Conservation (phyloP, 2,329 filamentous ascomycete species). For the Lasiodiplodia gonubiensis region DNA sequence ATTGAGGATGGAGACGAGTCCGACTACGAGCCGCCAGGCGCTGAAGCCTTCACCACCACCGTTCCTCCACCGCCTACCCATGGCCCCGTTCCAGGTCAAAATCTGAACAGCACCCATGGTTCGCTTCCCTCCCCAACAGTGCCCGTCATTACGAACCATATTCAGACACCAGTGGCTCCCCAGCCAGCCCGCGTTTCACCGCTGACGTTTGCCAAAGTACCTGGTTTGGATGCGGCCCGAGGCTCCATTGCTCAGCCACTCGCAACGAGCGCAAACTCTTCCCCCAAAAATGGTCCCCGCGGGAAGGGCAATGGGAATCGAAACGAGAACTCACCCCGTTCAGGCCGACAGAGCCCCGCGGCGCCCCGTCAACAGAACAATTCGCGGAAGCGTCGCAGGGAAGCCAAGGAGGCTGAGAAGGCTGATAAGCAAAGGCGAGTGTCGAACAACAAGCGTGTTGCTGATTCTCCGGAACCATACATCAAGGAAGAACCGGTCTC, state of each 20-base stretch:
- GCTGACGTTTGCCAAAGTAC: slow-evolving; percentile 59
- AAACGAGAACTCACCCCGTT: slow-evolving; percentile 33
- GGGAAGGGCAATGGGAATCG: slow-evolving; percentile 25
- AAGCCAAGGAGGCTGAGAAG: slow-evolving; percentile 46
- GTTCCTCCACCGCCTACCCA: slow-evolving; percentile 5
- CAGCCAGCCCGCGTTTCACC: slow-evolving; percentile 74
- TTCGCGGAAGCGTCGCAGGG: slow-evolving; percentile 59
- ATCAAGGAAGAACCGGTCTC: slow-evolving; percentile 70
- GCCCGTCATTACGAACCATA: slow-evolving; percentile 69
- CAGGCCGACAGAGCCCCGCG: slow-evolving; percentile 53
- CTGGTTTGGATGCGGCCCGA: slow-evolving; percentile 55
- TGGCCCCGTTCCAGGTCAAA: slow-evolving; percentile 29
- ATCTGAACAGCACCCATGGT: slow-evolving; percentile 25
- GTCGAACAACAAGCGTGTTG: slow-evolving; percentile 32
- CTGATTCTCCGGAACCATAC: slow-evolving; percentile 50
- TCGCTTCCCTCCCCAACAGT: slow-evolving; percentile 40
- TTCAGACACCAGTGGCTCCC: slow-evolving; percentile 74
- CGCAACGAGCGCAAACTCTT: slow-evolving; percentile 27
- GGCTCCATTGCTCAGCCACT: slow-evolving; percentile 48
- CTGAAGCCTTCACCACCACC: slow-evolving; percentile 42
- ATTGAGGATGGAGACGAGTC: slow-evolving; percentile 45
- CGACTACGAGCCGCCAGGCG: slow-evolving; percentile 54
- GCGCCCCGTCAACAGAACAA: slow-evolving; percentile 50
- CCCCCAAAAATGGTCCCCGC: slow-evolving; percentile 28
- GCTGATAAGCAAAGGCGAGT: slow-evolving; percentile 46